phyloP scores from a whole-genome alignment of 768 basidiomycete genomes.

The Rhodotorula babjevae region DNA sequence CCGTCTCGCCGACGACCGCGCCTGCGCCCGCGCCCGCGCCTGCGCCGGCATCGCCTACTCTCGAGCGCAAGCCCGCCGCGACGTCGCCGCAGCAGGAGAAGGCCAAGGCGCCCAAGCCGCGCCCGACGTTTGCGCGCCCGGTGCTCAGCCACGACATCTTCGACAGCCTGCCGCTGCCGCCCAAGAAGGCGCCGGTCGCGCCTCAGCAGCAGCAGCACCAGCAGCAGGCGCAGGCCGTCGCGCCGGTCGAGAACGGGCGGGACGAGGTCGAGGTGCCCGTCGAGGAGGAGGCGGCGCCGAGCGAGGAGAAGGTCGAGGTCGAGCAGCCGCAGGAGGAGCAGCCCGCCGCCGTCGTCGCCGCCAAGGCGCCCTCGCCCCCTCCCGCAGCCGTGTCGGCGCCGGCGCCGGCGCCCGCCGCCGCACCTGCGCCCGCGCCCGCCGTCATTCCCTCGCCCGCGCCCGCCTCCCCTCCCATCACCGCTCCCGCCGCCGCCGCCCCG shows the following conservation, averaged over 20 bases:
- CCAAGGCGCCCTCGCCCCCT: too few species aligned
- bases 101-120: not conserved
- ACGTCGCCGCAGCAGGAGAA: not conserved
- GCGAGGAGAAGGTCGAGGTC: not conserved
- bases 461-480: not conserved
- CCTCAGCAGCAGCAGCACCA: too few species aligned
- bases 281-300: not conserved
- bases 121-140: conserved; percentile 15
- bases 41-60: not conserved
- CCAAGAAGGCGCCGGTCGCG: too few species aligned
- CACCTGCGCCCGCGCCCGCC: not conserved
- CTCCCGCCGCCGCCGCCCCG: too few species aligned
- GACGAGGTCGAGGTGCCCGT: not conserved
- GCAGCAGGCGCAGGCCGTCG: too few species aligned
- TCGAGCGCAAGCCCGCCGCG: not conserved
- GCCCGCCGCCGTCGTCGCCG: not conserved
- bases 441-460: too few species aligned
- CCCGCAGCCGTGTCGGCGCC: too few species aligned
- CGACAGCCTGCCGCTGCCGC: conserved; percentile 7
- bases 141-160: conserved; percentile 33
- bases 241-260: too few species aligned
- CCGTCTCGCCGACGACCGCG: not conserved
- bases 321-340: too few species aligned
- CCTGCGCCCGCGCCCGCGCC: too few species aligned
- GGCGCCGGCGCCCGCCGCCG: not conserved